Evolutionary conservation across 1,284 basidiomycete genomes (phyloP), one percentile per base, ranked within the genome.

Genomic region (Apiotrichum montevideense): DNA sequence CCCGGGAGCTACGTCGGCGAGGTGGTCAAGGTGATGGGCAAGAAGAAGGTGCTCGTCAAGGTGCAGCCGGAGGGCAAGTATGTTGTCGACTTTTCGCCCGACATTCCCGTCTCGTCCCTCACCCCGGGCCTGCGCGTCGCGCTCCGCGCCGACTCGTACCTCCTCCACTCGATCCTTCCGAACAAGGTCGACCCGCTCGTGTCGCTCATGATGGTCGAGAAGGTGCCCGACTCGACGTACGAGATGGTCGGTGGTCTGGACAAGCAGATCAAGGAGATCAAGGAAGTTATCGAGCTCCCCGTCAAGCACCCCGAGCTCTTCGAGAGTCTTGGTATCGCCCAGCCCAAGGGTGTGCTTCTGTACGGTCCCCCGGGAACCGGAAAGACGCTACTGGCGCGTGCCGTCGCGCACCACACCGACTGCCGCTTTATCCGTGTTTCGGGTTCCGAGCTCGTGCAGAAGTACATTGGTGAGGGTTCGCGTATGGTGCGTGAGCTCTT

Each of bases 181-280:
- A 95, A 93, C 81, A 95, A 97, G 79, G 87, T 95, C 65, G 93
- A 95, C 75, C 91, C 92, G 4, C 85, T 95, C 37, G 92, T 96
- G 29, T 93, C 90, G 32, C 84, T 96, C 62, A 96, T 98, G 96
- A 97, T 98, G 95, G 95, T 98, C n/a, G 95, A 98, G 80, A 98
- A 98, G 77, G 95, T 98, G 0, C 95, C 95, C 0, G 95, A 98
- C 76, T 92, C 88, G 75, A 98, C 95, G 40, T 98, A 98, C 78
- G 95, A 98, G 78, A 97, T 98, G 93, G 95, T 98, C 64, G 95
- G 95, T 51, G 95, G 95, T 72, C 83, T 98, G 60, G 95, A 98
- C 81, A 91, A 82, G 75, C 95, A 98, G 74, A 98, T 98, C 76
- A 97, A 98, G 77, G 95, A 98, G 78, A 97, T 98, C 76, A 98